A percentile compares a stretch with the other conserved stretches of the same genome.
These are phyloP conservation scores for Coniochaeta hoffmannii DNA, from an alignment of 2,329 filamentous ascomycete genomes.

Conservation along the genomic window DNA sequence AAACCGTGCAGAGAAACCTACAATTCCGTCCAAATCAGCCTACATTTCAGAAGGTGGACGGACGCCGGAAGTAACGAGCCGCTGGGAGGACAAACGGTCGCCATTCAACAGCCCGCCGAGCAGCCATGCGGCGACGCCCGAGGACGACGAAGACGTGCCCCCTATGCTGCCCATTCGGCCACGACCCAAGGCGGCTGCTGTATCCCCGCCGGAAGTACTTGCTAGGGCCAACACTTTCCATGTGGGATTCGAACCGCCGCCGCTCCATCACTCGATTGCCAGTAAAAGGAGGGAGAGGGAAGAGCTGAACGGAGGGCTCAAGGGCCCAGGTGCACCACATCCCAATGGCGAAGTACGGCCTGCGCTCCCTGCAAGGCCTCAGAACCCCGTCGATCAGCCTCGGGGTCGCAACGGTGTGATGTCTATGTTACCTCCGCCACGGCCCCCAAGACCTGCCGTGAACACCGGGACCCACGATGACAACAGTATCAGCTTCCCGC, in stretches of 20 bases:
- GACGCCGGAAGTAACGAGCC: slow-evolving; percentile 23
- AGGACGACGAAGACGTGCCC: slow-evolving; percentile 45
- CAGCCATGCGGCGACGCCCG: slow-evolving; percentile 41
- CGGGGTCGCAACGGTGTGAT: slow-evolving; percentile 18
- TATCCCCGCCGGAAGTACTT: slow-evolving; percentile 17
- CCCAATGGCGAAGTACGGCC: slow-evolving; percentile 36
- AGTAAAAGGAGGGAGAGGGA: slow-evolving; percentile 37
- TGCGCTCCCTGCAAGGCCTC: slow-evolving; percentile 41
- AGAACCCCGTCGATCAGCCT: slow-evolving; percentile 22
- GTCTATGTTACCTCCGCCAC: slow-evolving; percentile 32
- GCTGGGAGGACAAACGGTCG: slow-evolving; percentile 47
- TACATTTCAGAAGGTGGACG: slow-evolving; percentile 15
- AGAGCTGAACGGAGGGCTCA: slow-evolving; percentile 31
- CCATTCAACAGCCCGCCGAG: slow-evolving; percentile 84
- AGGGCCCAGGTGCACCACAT: slow-evolving; percentile 30
- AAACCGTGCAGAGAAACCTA: slow-evolving; percentile 68
- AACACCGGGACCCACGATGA: slow-evolving; percentile 7
- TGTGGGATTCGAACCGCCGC: slow-evolving; percentile 41
- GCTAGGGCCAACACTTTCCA: slow-evolving; percentile 25
- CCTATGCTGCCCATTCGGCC: slow-evolving; percentile 42
- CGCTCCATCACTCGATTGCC: slow-evolving; percentile 40
- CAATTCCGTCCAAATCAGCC: slow-evolving; percentile 23
- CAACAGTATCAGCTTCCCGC: slow-evolving; percentile 11
- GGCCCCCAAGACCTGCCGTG: slow-evolving; percentile 30
- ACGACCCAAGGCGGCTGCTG: slow-evolving; percentile 28